These are phyloP conservation scores for Cinchona pubescens DNA, from an alignment of 257 asterid species.

Conservation along the genomic window DNA sequence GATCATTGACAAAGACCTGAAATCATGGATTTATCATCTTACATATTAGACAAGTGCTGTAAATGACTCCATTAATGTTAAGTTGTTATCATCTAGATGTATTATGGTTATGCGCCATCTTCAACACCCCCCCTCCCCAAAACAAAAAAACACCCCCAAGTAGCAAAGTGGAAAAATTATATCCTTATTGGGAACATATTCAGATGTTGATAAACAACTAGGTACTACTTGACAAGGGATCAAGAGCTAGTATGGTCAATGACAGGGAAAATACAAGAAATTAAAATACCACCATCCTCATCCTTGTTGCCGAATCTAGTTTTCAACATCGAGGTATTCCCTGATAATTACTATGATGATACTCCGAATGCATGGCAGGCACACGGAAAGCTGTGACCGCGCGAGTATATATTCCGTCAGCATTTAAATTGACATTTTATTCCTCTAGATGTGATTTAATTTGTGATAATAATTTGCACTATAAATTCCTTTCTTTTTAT, in stretches of 20 bases:
- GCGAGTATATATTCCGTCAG: neutral
- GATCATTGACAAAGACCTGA: constrained; percentile 87
- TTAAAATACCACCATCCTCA: constrained; percentile 1
- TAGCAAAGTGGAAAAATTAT: neutral
- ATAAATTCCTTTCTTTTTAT: no score
- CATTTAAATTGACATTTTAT: neutral
- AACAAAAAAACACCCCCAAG: no score
- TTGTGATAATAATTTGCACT: no score
- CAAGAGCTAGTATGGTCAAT: constrained; percentile 12
- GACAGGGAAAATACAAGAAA: neutral
- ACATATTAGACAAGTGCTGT: no score
- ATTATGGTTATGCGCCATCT: no score
- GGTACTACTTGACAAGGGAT: neutral
- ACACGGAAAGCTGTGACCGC: neutral
- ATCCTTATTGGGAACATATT: constrained; percentile 38
- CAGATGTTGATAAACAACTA: neutral
- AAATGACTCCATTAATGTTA: neutral
- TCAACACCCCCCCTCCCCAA: no score
- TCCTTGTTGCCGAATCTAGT: neutral
- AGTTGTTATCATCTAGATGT: no score
- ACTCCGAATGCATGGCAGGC: neutral
- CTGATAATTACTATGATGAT: neutral
- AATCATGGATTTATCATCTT: neutral
- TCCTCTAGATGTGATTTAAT: neutral
- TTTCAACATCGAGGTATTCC: no score